Evolutionary conservation across 306 rosid genomes (phyloP), one percentile per base, ranked within the genome.

Genomic region (Datisca glomerata): DNA sequence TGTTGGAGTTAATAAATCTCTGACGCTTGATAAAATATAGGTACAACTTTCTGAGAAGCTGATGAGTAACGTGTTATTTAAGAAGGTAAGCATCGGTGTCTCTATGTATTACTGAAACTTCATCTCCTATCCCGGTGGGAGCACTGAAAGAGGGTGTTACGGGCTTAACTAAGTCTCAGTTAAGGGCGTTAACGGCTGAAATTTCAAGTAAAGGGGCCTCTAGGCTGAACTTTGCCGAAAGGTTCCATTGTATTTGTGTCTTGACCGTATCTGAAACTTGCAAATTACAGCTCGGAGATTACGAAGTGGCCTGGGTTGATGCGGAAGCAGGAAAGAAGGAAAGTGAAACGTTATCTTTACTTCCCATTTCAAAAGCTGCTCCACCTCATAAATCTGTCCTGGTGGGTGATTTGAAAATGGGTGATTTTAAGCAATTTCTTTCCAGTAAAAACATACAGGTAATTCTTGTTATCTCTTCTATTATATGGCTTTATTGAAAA

Each of bases 1-100:
- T 36, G 17, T 58, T 12, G 14, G 21, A 47, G 37, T 45, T 65
- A 32, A 45, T 22, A 41, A 15, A 56, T 60, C 61, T 42, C 15
- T 24, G 19, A 50, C 65, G 43, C 18, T 41, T 50, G 63, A 50
- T n/a, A n/a, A n/a, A 57, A 41, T 70, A 34, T 60, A 84, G 98
- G 98, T 78, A 46, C 98, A 78, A 84, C 78, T 78, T 32, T 72
- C 98, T 12, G 96, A 91, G 81, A 80, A 63, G 75, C 73, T 91
- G 45, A 84, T 84, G 94, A 84, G 96, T 53, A 80, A 75, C 45
- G 86, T 84, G 40, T 70, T 80, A 59, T 84, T 91, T 62, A 80
- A 84, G 67, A 91, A 84, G 94, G 96, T 89, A 69, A 46, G 41
- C 40, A 39, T 33, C 53, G 8, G 10, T 47, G 28, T 25, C 12